phyloP scores from a whole-genome alignment of 352 stramenopile genomes.

The Globisporangium nodosum region DNA sequence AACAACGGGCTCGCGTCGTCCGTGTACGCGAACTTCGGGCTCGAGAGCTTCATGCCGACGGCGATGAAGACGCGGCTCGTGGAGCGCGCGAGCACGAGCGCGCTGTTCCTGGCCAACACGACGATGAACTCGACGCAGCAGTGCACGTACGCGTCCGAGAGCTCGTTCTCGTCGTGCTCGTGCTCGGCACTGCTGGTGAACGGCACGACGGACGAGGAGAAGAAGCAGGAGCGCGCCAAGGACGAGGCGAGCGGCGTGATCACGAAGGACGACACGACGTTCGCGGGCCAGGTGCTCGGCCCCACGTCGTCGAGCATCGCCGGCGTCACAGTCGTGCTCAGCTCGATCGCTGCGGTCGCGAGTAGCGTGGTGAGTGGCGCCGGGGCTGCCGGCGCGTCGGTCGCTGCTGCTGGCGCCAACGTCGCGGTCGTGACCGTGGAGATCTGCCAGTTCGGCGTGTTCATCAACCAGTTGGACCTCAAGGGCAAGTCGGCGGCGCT shows the following conservation, averaged over 20 bases:
- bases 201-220: slow-evolving; percentile 42
- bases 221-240: slow-evolving; percentile 49
- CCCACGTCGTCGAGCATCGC: slow-evolving; percentile 65
- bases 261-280: slow-evolving; percentile 55
- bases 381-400: slow-evolving; percentile 35
- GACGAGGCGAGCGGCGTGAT: slow-evolving; percentile 50
- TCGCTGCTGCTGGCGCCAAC: slow-evolving; percentile 48
- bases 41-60: slow-evolving; percentile 54
- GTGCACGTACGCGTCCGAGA: slow-evolving; percentile 55
- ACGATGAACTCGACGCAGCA: slow-evolving; percentile 53
- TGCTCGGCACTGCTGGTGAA: slow-evolving; percentile 58
- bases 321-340: slow-evolving; percentile 63
- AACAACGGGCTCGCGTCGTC: slow-evolving; percentile 60
- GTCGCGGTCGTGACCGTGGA: slow-evolving; percentile 72
- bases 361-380: slow-evolving; percentile 42
- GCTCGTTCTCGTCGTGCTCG: slow-evolving; percentile 59
- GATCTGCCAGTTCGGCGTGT: slow-evolving; percentile 74
- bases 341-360: slow-evolving; percentile 63
- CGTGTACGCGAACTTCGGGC: slow-evolving; percentile 46
- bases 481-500: slow-evolving; percentile 66
- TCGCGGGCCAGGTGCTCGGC: slow-evolving; percentile 48
- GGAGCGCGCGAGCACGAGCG: slow-evolving; percentile 31
- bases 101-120: slow-evolving; percentile 49
- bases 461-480: slow-evolving; percentile 73
- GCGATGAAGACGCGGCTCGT: slow-evolving; percentile 34